These are phyloP conservation scores for Cordyceps cateniannulata DNA, from an alignment of 2,329 filamentous ascomycete species.

Conservation along the genomic window DNA sequence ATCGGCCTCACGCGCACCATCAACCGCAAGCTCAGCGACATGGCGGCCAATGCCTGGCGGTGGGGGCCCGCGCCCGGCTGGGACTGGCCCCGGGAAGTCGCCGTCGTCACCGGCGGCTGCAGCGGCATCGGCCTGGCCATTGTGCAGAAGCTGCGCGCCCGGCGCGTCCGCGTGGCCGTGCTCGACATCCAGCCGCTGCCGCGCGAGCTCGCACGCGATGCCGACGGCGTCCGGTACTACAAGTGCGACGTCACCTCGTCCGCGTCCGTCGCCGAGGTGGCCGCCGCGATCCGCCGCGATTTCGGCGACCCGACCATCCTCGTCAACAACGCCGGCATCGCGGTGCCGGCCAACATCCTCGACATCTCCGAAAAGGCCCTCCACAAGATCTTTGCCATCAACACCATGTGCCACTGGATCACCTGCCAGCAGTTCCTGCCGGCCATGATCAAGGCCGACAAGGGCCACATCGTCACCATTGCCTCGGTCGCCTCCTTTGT, in stretches of 20 bases:
- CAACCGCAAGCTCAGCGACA: conserved; percentile 14
- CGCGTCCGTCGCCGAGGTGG: conserved; percentile 40
- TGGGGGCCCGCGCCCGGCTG: conserved; percentile 12
- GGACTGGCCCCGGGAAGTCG: conserved; percentile 31
- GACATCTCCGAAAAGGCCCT: conserved; percentile 46
- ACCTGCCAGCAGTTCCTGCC: conserved; percentile 58
- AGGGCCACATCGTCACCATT: conserved; percentile 64
- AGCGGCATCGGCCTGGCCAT: conserved; percentile 62
- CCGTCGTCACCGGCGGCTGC: conserved; percentile 66
- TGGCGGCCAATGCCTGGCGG: conserved; percentile 15
- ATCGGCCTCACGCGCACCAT: conserved; percentile 11
- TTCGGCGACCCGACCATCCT: conserved; percentile 59
- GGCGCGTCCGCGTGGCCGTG: conserved; percentile 58
- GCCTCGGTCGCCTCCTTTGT: conserved; percentile 56
- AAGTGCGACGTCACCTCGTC: conserved; percentile 58
- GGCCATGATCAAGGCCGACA: conserved; percentile 51
- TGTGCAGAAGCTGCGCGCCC: conserved; percentile 51
- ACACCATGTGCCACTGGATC: conserved; percentile 57
- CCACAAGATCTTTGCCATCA: conserved; percentile 58
- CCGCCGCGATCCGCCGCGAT: conserved; percentile 40
- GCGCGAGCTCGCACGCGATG: conserved; percentile 10
- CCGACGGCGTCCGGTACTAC: conserved; percentile 52
- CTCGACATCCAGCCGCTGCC: conserved; percentile 45
- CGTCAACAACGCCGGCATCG: conserved; percentile 62
- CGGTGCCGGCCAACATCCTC: conserved; percentile 50